These are phyloP conservation scores for Dactylella cylindrospora DNA, from an alignment of 2,329 filamentous ascomycete genomes.

Conservation along the genomic window DNA sequence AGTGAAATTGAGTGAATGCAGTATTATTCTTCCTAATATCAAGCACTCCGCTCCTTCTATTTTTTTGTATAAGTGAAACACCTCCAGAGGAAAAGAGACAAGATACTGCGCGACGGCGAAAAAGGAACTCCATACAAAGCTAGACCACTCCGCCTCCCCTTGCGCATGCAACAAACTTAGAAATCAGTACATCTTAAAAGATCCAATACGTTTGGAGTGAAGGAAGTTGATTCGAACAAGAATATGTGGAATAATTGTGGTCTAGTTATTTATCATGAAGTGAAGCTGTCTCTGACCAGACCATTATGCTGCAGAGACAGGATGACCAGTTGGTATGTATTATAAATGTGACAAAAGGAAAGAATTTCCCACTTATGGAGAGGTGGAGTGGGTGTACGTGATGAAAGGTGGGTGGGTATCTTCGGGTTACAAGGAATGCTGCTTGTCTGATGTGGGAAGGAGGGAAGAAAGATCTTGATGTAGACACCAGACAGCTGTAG, in stretches of 20 bases:
- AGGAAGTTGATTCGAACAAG: constrained; percentile 7
- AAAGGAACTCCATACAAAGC: no score
- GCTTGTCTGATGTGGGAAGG: not conserved
- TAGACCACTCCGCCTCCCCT: no score
- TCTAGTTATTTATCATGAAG: no score
- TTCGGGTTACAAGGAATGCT: not conserved
- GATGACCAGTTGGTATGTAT: not conserved
- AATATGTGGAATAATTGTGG: no score
- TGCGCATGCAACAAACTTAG: no score
- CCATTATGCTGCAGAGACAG: not conserved
- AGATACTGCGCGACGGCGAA: no score
- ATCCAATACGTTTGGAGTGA: no score
- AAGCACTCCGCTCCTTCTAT: constrained; percentile 24
- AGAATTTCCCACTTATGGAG: constrained; percentile 7
- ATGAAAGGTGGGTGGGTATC: not conserved
- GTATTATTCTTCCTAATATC: constrained; percentile 1
- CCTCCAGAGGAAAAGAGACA: not conserved
- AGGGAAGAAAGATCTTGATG: not conserved
- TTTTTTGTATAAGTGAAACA: not conserved
- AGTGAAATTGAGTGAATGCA: not conserved
- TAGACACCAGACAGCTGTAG: not conserved
- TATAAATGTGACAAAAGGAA: constrained; percentile 2
- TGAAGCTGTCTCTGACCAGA: no score
- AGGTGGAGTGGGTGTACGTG: not conserved
- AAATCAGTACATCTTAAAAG: no score